These are phyloP conservation scores for Bacterosira constricta DNA, from an alignment of 108 stramenopile genomes.

Conservation along the genomic window DNA sequence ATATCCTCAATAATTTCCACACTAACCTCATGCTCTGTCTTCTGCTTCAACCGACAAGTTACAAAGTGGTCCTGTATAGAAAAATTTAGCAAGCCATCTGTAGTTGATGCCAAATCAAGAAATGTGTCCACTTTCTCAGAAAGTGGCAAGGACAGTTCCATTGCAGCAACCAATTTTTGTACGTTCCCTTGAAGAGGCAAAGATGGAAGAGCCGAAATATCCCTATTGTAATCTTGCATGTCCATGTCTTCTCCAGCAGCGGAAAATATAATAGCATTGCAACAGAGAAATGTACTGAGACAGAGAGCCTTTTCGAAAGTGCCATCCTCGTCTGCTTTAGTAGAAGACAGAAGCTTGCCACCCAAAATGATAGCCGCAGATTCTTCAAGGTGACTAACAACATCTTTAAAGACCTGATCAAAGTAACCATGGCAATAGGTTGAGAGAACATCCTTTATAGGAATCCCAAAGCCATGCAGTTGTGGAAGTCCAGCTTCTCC, in stretches of 20 bases:
- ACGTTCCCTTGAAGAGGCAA: conserved; percentile 21
- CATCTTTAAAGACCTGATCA: conserved; percentile 17
- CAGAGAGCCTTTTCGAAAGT: conserved; percentile 4
- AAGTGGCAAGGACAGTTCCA: not conserved
- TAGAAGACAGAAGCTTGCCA: not conserved
- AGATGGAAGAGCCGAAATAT: conserved; percentile 7
- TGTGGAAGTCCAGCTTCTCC: conserved; percentile 5
- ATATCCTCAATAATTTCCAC: not conserved
- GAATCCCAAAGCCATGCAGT: conserved; percentile 16
- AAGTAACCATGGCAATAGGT: conserved; percentile 24
- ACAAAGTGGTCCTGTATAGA: not conserved
- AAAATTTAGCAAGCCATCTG: not conserved
- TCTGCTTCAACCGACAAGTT: conserved; percentile 13
- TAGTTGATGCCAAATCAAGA: not conserved
- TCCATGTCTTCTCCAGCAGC: conserved; percentile 8
- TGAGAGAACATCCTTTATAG: conserved; percentile 10
- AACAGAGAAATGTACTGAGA: conserved; percentile 20
- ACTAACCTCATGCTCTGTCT: not conserved
- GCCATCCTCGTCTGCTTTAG: not conserved
- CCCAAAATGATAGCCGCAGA: conserved; percentile 9
- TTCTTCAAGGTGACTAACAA: conserved; percentile 17
- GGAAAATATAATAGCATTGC: conserved; percentile 27
- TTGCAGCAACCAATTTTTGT: conserved; percentile 9
- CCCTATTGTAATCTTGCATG: not conserved
- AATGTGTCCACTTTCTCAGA: not conserved